Evolutionary conservation across 2,329 filamentous ascomycete genomes (phyloP), one percentile per base, ranked within the genome.

Genomic region (Penicillium concentricum): DNA sequence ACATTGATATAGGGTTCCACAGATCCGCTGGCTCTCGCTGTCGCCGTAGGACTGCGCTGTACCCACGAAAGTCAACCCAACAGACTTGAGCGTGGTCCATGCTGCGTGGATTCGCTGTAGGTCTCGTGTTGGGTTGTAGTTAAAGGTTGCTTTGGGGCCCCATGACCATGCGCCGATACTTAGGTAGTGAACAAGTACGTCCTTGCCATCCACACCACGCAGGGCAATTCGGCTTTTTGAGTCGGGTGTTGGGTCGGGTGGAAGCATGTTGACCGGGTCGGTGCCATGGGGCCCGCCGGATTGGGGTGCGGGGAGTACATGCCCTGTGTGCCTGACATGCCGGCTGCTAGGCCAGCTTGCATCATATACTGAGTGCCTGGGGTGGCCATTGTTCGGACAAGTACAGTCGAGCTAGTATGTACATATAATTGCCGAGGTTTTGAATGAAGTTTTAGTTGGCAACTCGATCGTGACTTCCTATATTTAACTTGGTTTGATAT

Each of bases 11-110:
- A 79, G 63, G 22, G 69, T 67, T 4, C 74, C 73, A 54, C 76
- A 72, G 60, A 79, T 77, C 10, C 68, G 67, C 60, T 79, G 77
- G 53, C 73, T 76, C 54, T 77, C 70, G 4, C 76, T 75, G 26
- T 67, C 68, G 39, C 76, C 76, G 59, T 79, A 79, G 16, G 69
- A 73, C 64, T 78, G 73, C 9, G 77, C 76, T 6, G 76, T 79
- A 59, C 79, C 77, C 56, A 79, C 72, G 56, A 78, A 78, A 52
- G 73, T 77, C 24, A 78, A 57, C 15, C 73, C 72, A 5, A 70
- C 68, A 7, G 67, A 60, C 47, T 74, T 67, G n/a, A 75, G 66
- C 26, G 69, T 60, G 39, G 69, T 59, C 75, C 76, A 79, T 20
- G 75, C 76, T 43, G 69, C 70, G 16, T 74, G 72, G 13, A 75